These are phyloP conservation scores for Botryosphaeria agaves DNA, from an alignment of 2,329 filamentous ascomycete genomes.

Conservation along the genomic window DNA sequence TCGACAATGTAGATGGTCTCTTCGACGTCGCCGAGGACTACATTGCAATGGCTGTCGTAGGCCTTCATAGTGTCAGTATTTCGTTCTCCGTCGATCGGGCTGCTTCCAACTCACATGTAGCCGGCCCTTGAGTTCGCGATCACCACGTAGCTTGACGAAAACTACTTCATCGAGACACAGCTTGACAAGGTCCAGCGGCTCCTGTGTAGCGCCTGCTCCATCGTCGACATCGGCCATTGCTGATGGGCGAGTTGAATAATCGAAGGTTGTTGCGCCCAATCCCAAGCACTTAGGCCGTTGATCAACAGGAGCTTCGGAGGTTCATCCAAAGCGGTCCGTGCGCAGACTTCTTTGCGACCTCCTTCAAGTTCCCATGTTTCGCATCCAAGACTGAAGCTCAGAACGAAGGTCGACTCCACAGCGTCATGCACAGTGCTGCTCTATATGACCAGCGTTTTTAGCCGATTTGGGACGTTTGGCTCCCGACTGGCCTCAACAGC, in stretches of 20 bases:
- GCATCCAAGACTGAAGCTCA: background rate
- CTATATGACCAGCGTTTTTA: constrained; percentile 10
- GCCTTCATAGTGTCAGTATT: constrained; percentile 38
- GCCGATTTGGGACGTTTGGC: constrained; percentile 8
- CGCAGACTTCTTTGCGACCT: no score
- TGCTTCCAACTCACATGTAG: constrained; percentile 53
- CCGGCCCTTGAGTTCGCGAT: constrained; percentile 86
- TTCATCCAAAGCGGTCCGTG: no score
- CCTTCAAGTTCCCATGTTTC: no score
- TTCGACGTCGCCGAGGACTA: constrained; percentile 89
- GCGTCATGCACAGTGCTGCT: background rate
- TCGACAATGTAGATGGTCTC: constrained; percentile 93
- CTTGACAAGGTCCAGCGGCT: constrained; percentile 90
- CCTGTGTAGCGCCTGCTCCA: constrained; percentile 51
- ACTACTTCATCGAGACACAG: constrained; percentile 90
- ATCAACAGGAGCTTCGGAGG: no score
- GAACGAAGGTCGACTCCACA: background rate
- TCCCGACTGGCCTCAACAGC: constrained; percentile 1
- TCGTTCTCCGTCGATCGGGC: background rate
- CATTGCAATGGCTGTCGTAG: constrained; percentile 96
- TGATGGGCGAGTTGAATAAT: no score
- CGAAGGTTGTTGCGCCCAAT: no score
- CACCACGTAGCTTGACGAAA: constrained; percentile 90
- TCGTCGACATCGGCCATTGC: constrained; percentile 73
- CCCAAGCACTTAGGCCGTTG: no score